Evolutionary conservation across 2,329 filamentous ascomycete genomes (phyloP), one percentile per base, ranked within the genome.

Genomic region (Epichloe scottii): DNA sequence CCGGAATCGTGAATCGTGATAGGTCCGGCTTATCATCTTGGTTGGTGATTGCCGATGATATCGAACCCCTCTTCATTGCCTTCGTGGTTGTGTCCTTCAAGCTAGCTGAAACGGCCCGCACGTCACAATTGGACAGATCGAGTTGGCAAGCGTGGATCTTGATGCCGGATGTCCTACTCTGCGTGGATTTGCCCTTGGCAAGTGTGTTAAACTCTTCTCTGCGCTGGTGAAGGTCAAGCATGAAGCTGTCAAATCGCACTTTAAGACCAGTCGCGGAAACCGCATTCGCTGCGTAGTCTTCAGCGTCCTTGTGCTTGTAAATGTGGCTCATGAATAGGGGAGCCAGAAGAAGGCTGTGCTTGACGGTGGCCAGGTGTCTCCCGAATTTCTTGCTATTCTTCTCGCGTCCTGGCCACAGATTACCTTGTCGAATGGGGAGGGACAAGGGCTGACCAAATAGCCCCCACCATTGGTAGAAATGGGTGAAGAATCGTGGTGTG

Each of bases 311-410:
- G 71, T 98, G 93, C 67, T 96, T 97, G 72, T 98, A 98, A 34
- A 98, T 89, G 60, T 98, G 93, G 59, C 90, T 94, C 56, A 98
- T 79, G 66, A 95, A 98, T 2, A 98, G 71, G 0, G 93, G 93
- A 2, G 93, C 95, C 15, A 98, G 74, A 3, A 97, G 76, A 21
- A 98, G 71, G 55, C 91, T 96, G 71, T 97, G 97, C 72, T 98
- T 98, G 73, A 98, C 90, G 8, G 94, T 98, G n/a, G 89, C 91
- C 55, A 98, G 73, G 68, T 98, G 94, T 47, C 93, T 81, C 14
- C 91, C 91, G 65, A 98, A 98, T 65, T 98, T 98, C 71, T 98
- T 98, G 74, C 89, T 96, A 44, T 89, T 93, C 73, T 95, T 96
- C 59, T 96, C 93, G 23, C 89, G 79, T 0, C 89, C 89, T 5